Base-by-base conservation (phyloP, 257 asterid genomes). In the Rehmannia glutinosa region DNA sequence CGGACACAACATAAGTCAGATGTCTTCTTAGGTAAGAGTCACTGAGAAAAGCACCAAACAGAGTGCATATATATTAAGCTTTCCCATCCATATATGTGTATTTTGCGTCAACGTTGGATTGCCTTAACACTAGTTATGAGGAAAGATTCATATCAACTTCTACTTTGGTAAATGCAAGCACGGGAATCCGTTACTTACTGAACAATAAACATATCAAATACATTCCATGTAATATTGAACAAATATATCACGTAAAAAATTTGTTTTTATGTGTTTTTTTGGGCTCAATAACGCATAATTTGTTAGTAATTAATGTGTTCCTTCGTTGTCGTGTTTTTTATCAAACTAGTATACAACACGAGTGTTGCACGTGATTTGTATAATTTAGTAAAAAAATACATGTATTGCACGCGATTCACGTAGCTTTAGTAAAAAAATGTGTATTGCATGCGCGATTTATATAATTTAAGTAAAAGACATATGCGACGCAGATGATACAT, bases 131-230 rank as follows among this genome's bases (percentile, higher is more conserved):
- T 6, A 81, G 61, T 75, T 85, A 80, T 30, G 88, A 65, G 70
- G 82, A 85, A 15, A 82, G 75, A 70, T 80, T 86, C 91, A 85
- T 82, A 59, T 85, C 82, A 47, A 80, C 91, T 80, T 85, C 91
- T 73, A 82, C 83, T 17, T 86, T 88, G 0, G 91, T 80, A 74
- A 78, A 80, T 35, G 86, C 91, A 47, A 85, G 76, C 28, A 86
- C 86, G 13, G 86, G 84, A 32, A 85, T 77, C 86, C 91, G 69
- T 85, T 88, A 33, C 84, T 80, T 7, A 78, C 91, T 85, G 80
- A 16, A 59, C 15, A 49, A 41, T 30, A 42, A 36, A 36, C 30
- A 33, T 11, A 66, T 46, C 45, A 52, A 49, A 63, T 20, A 16
- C 23, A 59, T 35, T 45, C 16, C n/a, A n/a, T 21, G 28, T 2